These are phyloP conservation scores for Kalaharituber pfeilii DNA, from an alignment of 2,329 filamentous ascomycete species.

Conservation along the genomic window DNA sequence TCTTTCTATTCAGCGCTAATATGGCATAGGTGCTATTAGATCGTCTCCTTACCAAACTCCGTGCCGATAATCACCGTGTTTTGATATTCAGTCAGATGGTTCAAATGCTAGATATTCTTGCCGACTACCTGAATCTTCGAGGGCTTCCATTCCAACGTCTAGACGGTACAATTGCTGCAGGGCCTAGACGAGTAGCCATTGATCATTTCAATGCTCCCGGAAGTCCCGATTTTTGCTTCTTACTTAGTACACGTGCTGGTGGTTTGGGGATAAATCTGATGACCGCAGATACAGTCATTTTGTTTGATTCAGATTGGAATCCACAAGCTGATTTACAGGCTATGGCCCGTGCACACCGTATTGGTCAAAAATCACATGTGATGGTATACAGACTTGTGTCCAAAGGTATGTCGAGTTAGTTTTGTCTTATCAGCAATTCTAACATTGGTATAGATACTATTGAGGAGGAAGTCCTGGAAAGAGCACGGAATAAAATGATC, in stretches of 20 bases:
- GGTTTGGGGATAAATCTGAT: conserved; percentile 98
- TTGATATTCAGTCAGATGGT: conserved; percentile 99
- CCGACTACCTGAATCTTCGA: conserved; percentile 79
- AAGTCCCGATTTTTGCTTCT: conserved; percentile 89
- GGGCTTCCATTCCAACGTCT: conserved; percentile 92
- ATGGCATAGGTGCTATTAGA: conserved; percentile 45
- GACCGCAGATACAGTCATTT: conserved; percentile 93
- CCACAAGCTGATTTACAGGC: conserved; percentile 94
- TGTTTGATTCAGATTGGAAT: conserved; percentile 99
- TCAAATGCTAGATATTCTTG: conserved; percentile 89
- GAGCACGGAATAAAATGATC: conserved; percentile 91
- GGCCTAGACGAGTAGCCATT: conserved; percentile 77
- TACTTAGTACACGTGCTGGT: conserved; percentile 86
- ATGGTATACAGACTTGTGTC: conserved; percentile 93
- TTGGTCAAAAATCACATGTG: conserved; percentile 88
- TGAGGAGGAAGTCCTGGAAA: conserved; percentile 91
- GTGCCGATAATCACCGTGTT: conserved; percentile 83
- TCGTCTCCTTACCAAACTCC: conserved; percentile 82
- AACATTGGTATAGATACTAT: conserved; percentile 50
- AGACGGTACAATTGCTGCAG: conserved; percentile 84
- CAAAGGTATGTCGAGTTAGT: conserved; percentile 33
- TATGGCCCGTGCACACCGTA: conserved; percentile 95
- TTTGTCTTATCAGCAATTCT: conserved; percentile 3
- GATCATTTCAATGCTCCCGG: conserved; percentile 97
- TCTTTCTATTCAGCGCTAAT: neutral